Evolutionary conservation across 192 early-diverging fungal species (phyloP).

Genomic region (Backusella australiensis): DNA sequence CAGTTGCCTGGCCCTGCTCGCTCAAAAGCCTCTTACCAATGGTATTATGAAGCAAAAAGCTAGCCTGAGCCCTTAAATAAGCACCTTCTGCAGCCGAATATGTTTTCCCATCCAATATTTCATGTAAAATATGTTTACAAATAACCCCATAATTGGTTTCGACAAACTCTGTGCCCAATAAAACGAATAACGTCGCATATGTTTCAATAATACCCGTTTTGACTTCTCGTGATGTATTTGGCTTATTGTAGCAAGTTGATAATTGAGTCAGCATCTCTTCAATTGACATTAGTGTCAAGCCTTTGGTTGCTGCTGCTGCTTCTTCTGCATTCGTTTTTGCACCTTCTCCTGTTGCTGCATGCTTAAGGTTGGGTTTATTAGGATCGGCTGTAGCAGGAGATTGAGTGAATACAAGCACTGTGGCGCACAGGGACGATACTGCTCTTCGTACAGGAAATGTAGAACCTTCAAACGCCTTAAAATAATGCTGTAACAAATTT

Average conservation of each 20-base stretch:
- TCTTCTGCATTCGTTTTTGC: not conserved
- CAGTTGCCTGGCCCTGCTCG: conserved; percentile 73
- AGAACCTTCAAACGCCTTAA: conserved; percentile 53
- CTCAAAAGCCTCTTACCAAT: conserved; percentile 73
- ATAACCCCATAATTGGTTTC: conserved; percentile 75
- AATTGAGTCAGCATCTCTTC: conserved; percentile 72
- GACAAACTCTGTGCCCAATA: conserved; percentile 67
- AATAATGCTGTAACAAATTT: conserved; percentile 34
- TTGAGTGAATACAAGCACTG: conserved; percentile 57
- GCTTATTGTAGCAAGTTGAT: conserved; percentile 54
- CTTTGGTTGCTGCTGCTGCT: conserved; percentile 13
- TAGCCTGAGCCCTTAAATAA: conserved; percentile 57
- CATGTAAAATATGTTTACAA: conserved; percentile 62
- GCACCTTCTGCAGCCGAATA: conserved; percentile 53
- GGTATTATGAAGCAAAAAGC: conserved; percentile 68
- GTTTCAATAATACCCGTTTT: conserved; percentile 77
- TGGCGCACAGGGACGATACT: conserved; percentile 47
- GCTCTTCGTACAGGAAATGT: conserved; percentile 48
- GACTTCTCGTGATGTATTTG: conserved; percentile 64
- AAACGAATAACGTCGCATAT: conserved; percentile 69
- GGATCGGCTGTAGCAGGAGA: conserved; percentile 31
- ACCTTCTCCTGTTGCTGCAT: conserved; percentile 22
- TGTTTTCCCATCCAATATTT: conserved; percentile 53
- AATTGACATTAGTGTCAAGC: conserved; percentile 45
- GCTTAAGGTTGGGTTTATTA: conserved; percentile 30